Conservation (phyloP, 768 basidiomycete genomes). For the Pholiota molesta region DNA sequence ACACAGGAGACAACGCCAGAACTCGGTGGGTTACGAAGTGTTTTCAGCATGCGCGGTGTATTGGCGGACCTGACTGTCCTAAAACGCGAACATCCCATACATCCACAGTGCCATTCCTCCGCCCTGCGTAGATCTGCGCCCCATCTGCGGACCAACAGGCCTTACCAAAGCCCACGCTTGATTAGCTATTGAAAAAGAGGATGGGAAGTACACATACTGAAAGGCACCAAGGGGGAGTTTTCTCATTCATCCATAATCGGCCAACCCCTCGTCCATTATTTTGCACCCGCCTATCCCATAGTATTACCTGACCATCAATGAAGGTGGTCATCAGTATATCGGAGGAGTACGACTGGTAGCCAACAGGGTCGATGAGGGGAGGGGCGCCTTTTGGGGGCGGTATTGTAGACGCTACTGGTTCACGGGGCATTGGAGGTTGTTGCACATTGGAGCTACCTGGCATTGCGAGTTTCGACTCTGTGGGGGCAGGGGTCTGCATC, state of each 20-base stretch:
- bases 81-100: slow-evolving; percentile 92
- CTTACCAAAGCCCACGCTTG: slow-evolving; percentile 41
- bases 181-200: not conserved
- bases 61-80: slow-evolving; percentile 62
- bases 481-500: slow-evolving; percentile 9
- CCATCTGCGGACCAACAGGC: slow-evolving; percentile 95
- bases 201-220: slow-evolving; percentile 60
- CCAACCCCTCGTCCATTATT: slow-evolving; percentile 73
- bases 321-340: slow-evolving; percentile 88
- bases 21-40: slow-evolving; percentile 81
- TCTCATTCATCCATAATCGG: slow-evolving; percentile 86
- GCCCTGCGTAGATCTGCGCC: slow-evolving; percentile 85
- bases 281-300: slow-evolving; percentile 86
- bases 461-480: slow-evolving; percentile 26
- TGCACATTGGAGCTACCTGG: slow-evolving; percentile 22
- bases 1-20: slow-evolving; percentile 94
- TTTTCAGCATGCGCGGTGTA: slow-evolving; percentile 81
- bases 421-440: slow-evolving; percentile 17
- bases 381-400: slow-evolving; percentile 76
- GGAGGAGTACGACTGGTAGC: slow-evolving; percentile 69
- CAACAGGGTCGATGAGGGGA: slow-evolving; percentile 64
- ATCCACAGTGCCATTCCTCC: slow-evolving; percentile 89
- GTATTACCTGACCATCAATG: slow-evolving; percentile 88
- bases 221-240: slow-evolving; percentile 94
- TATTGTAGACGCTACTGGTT: slow-evolving; percentile 31